Evolutionary conservation across 805 yeast genomes (phyloP), one percentile per base, ranked within the genome.

Genomic region (Ogataea methylovora): DNA sequence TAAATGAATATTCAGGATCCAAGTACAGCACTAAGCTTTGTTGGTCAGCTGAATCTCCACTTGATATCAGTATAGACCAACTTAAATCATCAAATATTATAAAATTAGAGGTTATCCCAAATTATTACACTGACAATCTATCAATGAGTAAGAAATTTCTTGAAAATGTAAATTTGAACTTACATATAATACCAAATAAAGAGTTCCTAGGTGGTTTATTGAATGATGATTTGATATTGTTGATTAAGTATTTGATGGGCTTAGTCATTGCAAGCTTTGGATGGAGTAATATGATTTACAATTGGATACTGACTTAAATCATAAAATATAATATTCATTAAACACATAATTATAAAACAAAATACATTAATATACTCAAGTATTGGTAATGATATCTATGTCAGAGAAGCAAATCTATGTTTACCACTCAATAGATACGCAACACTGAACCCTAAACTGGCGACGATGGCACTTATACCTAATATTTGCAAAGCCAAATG

Each of bases 11-110:
- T 8, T 3, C 4, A 5, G 28, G 25, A 7, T 9, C 30, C 19
- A 19, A 27, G 11, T 32, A 32, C 18, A 24, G 24, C 13, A 21
- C 22, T 8, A 11, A 29, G n/a, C 14, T 32, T 4, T 32, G 29
- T 15, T 32, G 34, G 34, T 14, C 29, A 11, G 34, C 34, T 9
- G 14, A 24, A 12, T 24, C 13, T 21, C 34, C 34, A 6, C 13
- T 32, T 5, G 14, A 21, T 3, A 24, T 32, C 5, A 12, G 25
- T 17, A n/a, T 32, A 4, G 23, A 25, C 6, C 29, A 32, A 25
- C 9, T 32, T 9, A 12, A 14, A 8, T 9, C 15, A 8, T n/a
- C n/a, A n/a, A 17, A 24, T 27, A 6, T 32, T 5, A 11, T 32
- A 3, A 15, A 20, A 17, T 15, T 32, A 5, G n/a, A 32, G 14